phyloP scores from a whole-genome alignment of 176 grass and related monocot species.

The Chloris gayana region DNA sequence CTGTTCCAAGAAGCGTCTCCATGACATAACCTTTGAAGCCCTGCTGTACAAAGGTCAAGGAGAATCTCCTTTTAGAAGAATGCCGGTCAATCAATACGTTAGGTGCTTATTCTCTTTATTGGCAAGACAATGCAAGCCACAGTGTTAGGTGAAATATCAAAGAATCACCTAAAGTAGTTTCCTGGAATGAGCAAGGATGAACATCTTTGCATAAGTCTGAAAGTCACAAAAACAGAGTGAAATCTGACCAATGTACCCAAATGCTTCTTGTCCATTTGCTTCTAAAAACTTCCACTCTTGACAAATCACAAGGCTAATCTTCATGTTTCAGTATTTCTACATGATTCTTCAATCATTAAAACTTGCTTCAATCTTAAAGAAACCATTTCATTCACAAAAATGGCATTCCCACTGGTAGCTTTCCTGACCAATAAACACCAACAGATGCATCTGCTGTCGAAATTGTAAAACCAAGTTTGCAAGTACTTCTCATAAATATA shows the following conservation, averaged over 20 bases:
- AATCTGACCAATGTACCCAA: constrained; percentile 3
- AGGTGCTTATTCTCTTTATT: background rate
- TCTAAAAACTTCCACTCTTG: background rate
- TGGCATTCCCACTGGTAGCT: background rate
- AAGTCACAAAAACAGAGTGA: constrained; percentile 7
- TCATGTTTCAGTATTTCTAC: background rate
- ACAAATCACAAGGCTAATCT: background rate
- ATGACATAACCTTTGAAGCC: background rate
- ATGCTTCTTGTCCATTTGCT: background rate
- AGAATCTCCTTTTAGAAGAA: constrained; percentile 32
- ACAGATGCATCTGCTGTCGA: background rate
- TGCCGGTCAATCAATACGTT: constrained; percentile 14
- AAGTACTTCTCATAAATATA: background rate
- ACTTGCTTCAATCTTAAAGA: background rate
- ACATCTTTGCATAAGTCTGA: constrained; percentile 8
- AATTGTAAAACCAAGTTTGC: background rate
- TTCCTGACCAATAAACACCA: background rate
- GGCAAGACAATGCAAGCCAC: background rate
- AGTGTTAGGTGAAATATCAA: constrained; percentile 23
- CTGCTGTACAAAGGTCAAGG: constrained; percentile 22
- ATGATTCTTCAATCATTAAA: background rate
- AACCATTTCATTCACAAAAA: background rate
- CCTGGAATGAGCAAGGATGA: background rate
- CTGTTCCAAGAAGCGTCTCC: background rate
- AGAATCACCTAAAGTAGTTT: constrained; percentile 17